Percentiles rank a stretch among this genome's conserved stretches.
phyloP scores from a whole-genome alignment of 1,284 basidiomycete species.

The Ceraceosorus guamensis region DNA sequence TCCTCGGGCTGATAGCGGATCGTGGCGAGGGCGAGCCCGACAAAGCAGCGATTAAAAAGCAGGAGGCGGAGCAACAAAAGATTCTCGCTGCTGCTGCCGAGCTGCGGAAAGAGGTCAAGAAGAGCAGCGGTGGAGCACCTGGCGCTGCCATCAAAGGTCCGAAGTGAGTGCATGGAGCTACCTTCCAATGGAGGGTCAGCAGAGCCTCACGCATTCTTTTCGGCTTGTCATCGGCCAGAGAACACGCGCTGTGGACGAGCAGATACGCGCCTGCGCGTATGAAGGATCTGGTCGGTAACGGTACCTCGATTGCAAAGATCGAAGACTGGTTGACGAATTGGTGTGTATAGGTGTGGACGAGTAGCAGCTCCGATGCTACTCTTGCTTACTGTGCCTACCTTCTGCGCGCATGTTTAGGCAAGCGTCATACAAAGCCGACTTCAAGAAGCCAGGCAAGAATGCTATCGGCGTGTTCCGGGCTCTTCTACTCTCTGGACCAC shows the following conservation, averaged over 20 bases:
- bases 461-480: constrained; percentile 80
- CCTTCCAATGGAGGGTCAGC: too few relatives aligned
- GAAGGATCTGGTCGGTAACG: constrained; percentile 94
- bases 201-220: too few relatives aligned
- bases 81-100: constrained; percentile 48
- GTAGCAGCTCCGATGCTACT: too few relatives aligned
- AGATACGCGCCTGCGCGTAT: constrained; percentile 81
- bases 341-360: constrained; percentile 51
- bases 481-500: constrained; percentile 82
- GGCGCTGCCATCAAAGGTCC: too few relatives aligned
- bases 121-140: too few relatives aligned
- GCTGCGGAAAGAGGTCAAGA: constrained; percentile 19
- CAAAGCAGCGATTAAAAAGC: constrained; percentile 67
- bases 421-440: constrained; percentile 48
- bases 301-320: constrained; percentile 73
- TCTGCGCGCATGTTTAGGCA: too few relatives aligned
- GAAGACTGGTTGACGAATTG: constrained; percentile 79
- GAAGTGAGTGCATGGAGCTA: too few relatives aligned
- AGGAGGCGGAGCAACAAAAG: constrained; percentile 68
- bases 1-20: constrained; percentile 59
- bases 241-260: constrained; percentile 77
- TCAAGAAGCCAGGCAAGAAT: constrained; percentile 90
- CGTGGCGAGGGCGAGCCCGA: constrained; percentile 54
- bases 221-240: background rate
- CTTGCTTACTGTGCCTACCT: too few relatives aligned